Evolutionary conservation across 305 asterid species (phyloP), one percentile per base, ranked within the genome.

Genomic region (Fraxinus xanthoxyloides): DNA sequence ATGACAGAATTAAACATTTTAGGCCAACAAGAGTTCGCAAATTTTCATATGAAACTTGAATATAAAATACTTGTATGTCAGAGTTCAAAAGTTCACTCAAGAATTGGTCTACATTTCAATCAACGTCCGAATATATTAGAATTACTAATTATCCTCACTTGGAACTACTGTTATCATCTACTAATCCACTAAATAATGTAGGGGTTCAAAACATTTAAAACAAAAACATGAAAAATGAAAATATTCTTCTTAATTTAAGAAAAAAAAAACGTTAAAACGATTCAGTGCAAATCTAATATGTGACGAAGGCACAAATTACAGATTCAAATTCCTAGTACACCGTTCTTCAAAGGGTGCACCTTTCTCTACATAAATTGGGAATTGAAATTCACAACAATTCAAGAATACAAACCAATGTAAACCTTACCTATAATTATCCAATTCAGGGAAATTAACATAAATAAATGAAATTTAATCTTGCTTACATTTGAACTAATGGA

Each of bases 391-490:
- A 28, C 34, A 15, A 5, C 38, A 7, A 61, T 21, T 9, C 31
- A 61, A 23, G 28, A 61, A 0, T 61, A 61, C 15, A 61, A 21
- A 21, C 30, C 30, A 7, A 61, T 24, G 31, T 61, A 21, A 61
- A 61, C 32, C 17, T 65, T 15, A 19, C 21, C 43, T n/a, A 70
- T 70, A 31, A 70, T 7, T 63, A 59, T 19, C 35, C 40, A 69
- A 48, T 31, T 48, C 43, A 81, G 38, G 10, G 12, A 73, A 61
- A 28, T 12, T 4, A 46, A 7, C 74, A 83, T 38, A 74, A 63
- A 40, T 23, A 79, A 76, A 79, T 1, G 38, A 69, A 72, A 54
- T 72, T 40, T 7, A 77, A 82, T 38, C 79, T 28, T 36, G 28
- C 31, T 51, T 26, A 61, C 32, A 77, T 79, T 38, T 43, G 36